A percentile compares a stretch with the other conserved stretches of the same genome.
phyloP scores from a whole-genome alignment of 352 stramenopile genomes.

The Globisporangium megalacanthum region DNA sequence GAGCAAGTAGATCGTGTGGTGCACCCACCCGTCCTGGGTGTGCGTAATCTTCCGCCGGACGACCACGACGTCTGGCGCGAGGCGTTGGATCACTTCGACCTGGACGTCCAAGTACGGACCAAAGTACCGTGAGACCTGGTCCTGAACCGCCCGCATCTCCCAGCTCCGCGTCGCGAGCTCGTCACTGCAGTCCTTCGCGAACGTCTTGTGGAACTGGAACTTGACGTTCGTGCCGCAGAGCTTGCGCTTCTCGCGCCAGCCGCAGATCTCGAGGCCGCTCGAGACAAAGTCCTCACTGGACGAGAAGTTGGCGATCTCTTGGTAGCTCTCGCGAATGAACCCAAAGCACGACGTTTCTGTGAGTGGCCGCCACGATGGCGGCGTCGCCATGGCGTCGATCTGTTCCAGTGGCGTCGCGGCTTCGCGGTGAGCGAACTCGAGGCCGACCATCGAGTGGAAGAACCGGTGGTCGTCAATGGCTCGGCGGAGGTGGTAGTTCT shows the following conservation, averaged over 20 bases:
- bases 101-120: slow-evolving; percentile 42
- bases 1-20: slow-evolving; percentile 67
- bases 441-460: slow-evolving; percentile 55
- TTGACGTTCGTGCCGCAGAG: slow-evolving; percentile 45
- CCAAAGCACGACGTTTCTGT: slow-evolving; percentile 29
- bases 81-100: slow-evolving; percentile 47
- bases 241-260: slow-evolving; percentile 56
- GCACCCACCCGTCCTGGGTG: slow-evolving; percentile 45
- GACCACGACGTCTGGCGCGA: slow-evolving; percentile 46
- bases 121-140: slow-evolving; percentile 54
- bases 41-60: slow-evolving; percentile 53
- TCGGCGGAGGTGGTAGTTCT: slow-evolving; percentile 45
- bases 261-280: slow-evolving; percentile 49
- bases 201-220: slow-evolving; percentile 59
- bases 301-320: slow-evolving; percentile 44
- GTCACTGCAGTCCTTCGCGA: slow-evolving; percentile 45
- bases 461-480: slow-evolving; percentile 47
- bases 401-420: slow-evolving; percentile 13
- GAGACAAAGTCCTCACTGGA: slow-evolving; percentile 41
- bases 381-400: slow-evolving; percentile 21
- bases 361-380: slow-evolving; percentile 32
- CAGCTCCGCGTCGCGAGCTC: slow-evolving; percentile 41
- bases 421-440: slow-evolving; percentile 54
- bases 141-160: slow-evolving; percentile 49
- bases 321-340: slow-evolving; percentile 46